A percentile compares a stretch with the other conserved stretches of the same genome.
phyloP scores from a whole-genome alignment of 1,284 basidiomycete species.

The Ceratobasidium theobromae region DNA sequence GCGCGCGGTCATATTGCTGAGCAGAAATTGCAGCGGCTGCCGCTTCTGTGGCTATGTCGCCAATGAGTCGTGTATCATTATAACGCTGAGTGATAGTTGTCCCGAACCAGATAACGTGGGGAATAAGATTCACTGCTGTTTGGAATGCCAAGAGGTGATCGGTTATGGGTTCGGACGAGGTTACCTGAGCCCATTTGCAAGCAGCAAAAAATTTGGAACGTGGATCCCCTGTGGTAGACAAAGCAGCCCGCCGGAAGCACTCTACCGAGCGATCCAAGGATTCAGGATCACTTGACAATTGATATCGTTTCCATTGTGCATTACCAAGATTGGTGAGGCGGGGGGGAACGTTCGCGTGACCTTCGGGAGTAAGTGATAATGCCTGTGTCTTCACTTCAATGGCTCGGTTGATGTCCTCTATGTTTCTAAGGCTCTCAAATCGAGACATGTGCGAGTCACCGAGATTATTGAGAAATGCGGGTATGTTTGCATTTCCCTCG shows the following conservation, averaged over 20 bases:
- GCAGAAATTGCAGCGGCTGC: neutral
- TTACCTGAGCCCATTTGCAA: neutral
- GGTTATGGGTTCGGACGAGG: neutral
- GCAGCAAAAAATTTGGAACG: neutral
- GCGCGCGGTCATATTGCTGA: neutral
- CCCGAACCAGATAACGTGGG: neutral
- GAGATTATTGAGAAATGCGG: neutral
- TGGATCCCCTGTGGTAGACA: neutral
- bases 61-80: neutral
- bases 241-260: neutral
- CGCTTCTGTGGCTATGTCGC: neutral
- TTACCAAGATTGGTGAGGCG: neutral
- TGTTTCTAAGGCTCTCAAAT: neutral
- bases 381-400: neutral
- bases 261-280: no score
- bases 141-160: neutral
- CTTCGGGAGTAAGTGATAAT: neutral
- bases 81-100: neutral
- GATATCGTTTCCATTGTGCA: no score
- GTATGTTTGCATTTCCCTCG: neutral
- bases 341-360: neutral
- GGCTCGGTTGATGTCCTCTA: neutral
- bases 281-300: no score
- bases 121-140: neutral
- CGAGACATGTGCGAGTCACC: neutral